Conservation (phyloP, 148 eudicot species). For the Linanthus parryae region DNA sequence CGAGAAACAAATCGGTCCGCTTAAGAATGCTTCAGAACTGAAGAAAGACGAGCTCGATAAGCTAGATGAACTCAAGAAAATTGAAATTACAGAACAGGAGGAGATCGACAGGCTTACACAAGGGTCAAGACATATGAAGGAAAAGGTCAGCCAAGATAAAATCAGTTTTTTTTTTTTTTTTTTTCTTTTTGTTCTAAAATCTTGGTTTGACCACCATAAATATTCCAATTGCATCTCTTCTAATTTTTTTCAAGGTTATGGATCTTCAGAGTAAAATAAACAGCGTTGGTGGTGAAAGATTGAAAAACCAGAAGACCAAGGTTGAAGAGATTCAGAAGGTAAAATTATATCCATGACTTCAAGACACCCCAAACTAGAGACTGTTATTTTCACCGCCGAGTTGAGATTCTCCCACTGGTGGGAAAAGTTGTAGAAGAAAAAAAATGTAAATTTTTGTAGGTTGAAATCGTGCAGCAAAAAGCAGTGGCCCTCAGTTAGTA, state of each 20-base stretch:
- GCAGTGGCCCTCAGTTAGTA: no score
- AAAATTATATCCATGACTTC: constrained; percentile 27
- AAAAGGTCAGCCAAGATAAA: constrained; percentile 66
- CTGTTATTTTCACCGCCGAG: no score
- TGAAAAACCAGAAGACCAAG: constrained; percentile 62
- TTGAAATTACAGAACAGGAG: constrained; percentile 53
- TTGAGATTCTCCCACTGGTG: no score
- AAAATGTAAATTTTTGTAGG: no score
- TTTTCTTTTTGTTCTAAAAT: neutral
- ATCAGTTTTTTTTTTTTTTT: neutral
- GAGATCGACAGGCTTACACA: constrained; percentile 61
- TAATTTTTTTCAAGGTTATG: constrained; percentile 29
- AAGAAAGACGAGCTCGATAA: constrained; percentile 49
- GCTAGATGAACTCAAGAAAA: constrained; percentile 45
- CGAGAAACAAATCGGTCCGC: constrained; percentile 57
- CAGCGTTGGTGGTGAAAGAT: constrained; percentile 84
- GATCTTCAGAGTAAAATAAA: constrained; percentile 82
- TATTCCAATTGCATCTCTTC: neutral
- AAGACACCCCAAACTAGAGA: no score
- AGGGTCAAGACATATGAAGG: constrained; percentile 65
- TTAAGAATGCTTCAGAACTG: constrained; percentile 69
- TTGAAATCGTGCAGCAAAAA: no score
- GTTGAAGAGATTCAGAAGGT: constrained; percentile 75
- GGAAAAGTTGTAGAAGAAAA: no score
- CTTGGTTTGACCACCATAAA: neutral